These are phyloP conservation scores for Harrya chromipes DNA, from an alignment of 768 basidiomycete genomes.

Conservation along the genomic window DNA sequence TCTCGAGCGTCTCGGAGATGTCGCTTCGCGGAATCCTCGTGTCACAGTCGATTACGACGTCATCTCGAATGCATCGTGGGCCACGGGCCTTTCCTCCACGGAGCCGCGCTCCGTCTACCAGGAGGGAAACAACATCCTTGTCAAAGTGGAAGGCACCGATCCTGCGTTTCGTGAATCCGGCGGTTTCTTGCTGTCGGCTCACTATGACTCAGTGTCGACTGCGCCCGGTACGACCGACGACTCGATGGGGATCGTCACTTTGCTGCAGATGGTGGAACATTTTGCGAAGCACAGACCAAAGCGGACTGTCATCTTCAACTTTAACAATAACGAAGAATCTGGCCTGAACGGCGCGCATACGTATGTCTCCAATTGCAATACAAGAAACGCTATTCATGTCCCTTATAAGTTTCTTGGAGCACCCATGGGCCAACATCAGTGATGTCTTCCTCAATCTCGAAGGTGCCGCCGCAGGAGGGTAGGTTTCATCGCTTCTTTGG, in stretches of 20 bases:
- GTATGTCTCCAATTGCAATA: constrained; percentile 33
- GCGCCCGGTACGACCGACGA: constrained; percentile 76
- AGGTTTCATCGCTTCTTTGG: constrained; percentile 11
- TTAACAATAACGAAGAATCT: constrained; percentile 86
- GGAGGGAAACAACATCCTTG: constrained; percentile 65
- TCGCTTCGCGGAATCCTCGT: constrained; percentile 43
- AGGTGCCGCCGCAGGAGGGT: constrained; percentile 80
- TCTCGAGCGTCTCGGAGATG: constrained; percentile 46
- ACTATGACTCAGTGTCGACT: constrained; percentile 79
- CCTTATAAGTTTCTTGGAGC: constrained; percentile 55
- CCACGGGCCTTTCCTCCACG: constrained; percentile 15
- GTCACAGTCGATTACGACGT: constrained; percentile 53
- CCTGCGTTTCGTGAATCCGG: constrained; percentile 29
- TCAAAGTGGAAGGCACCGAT: constrained; percentile 57
- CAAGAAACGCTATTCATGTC: neutral
- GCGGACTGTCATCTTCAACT: constrained; percentile 73
- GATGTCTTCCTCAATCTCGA: constrained; percentile 78
- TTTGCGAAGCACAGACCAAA: constrained; percentile 46
- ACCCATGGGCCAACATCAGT: constrained; percentile 69
- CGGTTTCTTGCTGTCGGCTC: constrained; percentile 72
- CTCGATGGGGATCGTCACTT: constrained; percentile 66
- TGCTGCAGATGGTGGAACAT: constrained; percentile 63
- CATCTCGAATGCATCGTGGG: constrained; percentile 50
- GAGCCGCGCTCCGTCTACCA: constrained; percentile 44
- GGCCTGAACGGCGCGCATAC: constrained; percentile 68